A percentile compares a stretch with the other conserved stretches of the same genome.
These are phyloP conservation scores for Aspergillus affinis DNA, from an alignment of 495 filamentous ascomycete genomes.

Conservation along the genomic window DNA sequence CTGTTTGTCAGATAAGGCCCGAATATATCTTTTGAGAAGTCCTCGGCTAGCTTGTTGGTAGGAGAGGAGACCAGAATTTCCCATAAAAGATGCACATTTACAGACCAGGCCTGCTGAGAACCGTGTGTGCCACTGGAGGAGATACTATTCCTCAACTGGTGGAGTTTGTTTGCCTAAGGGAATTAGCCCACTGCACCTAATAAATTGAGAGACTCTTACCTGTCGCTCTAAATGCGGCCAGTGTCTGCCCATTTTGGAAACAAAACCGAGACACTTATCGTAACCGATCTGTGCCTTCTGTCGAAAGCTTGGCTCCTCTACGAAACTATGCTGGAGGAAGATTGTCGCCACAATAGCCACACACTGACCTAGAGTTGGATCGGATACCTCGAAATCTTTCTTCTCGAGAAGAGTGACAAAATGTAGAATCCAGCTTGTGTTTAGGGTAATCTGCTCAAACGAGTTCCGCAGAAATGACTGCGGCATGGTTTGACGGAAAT, in stretches of 20 bases:
- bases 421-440: constrained; percentile 34
- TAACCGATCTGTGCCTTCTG: constrained; percentile 32
- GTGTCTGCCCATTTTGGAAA: constrained; percentile 22
- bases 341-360: constrained; percentile 37
- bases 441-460: constrained; percentile 35
- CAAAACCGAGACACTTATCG: constrained; percentile 33
- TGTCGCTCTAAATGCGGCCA: constrained; percentile 34
- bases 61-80: constrained; percentile 33
- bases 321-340: constrained; percentile 38
- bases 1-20: constrained; percentile 26
- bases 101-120: constrained; percentile 25
- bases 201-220: constrained; percentile 13
- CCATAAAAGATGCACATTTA: constrained; percentile 32
- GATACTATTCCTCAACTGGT: constrained; percentile 32
- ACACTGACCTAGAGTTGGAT: constrained; percentile 33
- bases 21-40: constrained; percentile 23
- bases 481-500: constrained; percentile 39
- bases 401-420: constrained; percentile 30
- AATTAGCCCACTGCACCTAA: background rate
- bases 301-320: constrained; percentile 32
- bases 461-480: constrained; percentile 38
- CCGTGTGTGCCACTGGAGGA: constrained; percentile 20
- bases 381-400: constrained; percentile 35
- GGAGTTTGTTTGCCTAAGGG: constrained; percentile 25
- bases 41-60: constrained; percentile 21